phyloP scores from a whole-genome alignment of 2,329 filamentous ascomycete species.

The Lachnellula occidentalis region DNA sequence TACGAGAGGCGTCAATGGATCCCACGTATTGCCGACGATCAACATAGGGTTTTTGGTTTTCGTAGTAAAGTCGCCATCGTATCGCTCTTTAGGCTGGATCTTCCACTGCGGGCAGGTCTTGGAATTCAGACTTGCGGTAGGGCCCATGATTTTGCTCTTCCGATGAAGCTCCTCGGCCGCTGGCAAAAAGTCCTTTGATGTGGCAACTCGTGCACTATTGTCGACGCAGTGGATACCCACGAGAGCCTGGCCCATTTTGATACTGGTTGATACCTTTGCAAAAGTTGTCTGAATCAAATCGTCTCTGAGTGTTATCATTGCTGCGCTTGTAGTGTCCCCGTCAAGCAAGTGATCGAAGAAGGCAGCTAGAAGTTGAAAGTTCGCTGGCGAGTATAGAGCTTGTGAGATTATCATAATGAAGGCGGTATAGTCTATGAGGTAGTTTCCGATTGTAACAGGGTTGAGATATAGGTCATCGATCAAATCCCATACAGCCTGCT shows the following conservation, averaged over 20 bases:
- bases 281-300: no score
- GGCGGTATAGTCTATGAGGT: neutral
- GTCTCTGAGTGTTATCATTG: no score
- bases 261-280: no score
- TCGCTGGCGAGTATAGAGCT: neutral
- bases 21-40: slow-evolving; percentile 9
- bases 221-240: slow-evolving; percentile 8
- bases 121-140: neutral
- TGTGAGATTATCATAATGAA: neutral
- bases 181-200: slow-evolving; percentile 1
- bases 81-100: slow-evolving; percentile 7
- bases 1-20: slow-evolving; percentile 4
- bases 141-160: slow-evolving; percentile 7
- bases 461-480: slow-evolving; percentile 3
- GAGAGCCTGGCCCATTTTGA: no score
- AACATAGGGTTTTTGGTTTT: slow-evolving; percentile 9
- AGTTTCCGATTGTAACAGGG: neutral
- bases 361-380: neutral
- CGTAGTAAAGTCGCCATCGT: slow-evolving; percentile 2
- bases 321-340: neutral
- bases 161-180: slow-evolving; percentile 3
- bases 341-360: neutral
- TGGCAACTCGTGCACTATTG: neutral
- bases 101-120: slow-evolving; percentile 8
- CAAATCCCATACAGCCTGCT: slow-evolving; percentile 1